Conservation (phyloP, 257 asterid species). For the Przewalskia tangutica region DNA sequence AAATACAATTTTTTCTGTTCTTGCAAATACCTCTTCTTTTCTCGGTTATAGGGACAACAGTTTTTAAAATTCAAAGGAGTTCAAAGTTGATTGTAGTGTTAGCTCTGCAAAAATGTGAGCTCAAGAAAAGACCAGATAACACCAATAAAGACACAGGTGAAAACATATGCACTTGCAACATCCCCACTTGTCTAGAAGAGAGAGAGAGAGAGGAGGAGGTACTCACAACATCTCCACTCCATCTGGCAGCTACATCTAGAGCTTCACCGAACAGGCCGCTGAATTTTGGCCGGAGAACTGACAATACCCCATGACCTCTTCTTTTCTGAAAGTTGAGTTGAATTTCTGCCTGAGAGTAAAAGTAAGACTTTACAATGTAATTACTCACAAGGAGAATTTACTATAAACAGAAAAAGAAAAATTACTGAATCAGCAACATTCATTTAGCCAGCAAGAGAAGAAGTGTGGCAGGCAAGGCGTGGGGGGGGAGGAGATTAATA, state of each 20-base stretch:
- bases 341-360: slow-evolving; percentile 64
- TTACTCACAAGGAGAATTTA: not conserved
- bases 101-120: not conserved
- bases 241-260: slow-evolving; percentile 95
- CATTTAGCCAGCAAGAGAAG: not conserved
- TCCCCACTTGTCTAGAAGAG: not conserved
- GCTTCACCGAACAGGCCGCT: slow-evolving; percentile 99
- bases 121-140: not conserved
- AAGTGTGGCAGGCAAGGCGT: not conserved
- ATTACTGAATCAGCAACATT: not conserved
- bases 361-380: slow-evolving; percentile 3
- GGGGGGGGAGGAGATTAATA: not conserved
- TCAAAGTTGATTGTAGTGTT: not conserved
- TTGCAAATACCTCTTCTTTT: not conserved
- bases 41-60: not conserved
- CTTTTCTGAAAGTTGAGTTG: slow-evolving; percentile 93
- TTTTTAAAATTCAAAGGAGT: not conserved
- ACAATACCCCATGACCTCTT: slow-evolving; percentile 90
- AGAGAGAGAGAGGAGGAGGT: slow-evolving; percentile 9
- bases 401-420: not conserved
- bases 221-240: slow-evolving; percentile 99
- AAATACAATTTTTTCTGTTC: not conserved
- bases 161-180: not conserved
- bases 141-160: not conserved
- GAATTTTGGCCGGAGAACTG: slow-evolving; percentile 92